phyloP scores from a whole-genome alignment of 179 eudicot genomes.

The Patellifolia procumbens region DNA sequence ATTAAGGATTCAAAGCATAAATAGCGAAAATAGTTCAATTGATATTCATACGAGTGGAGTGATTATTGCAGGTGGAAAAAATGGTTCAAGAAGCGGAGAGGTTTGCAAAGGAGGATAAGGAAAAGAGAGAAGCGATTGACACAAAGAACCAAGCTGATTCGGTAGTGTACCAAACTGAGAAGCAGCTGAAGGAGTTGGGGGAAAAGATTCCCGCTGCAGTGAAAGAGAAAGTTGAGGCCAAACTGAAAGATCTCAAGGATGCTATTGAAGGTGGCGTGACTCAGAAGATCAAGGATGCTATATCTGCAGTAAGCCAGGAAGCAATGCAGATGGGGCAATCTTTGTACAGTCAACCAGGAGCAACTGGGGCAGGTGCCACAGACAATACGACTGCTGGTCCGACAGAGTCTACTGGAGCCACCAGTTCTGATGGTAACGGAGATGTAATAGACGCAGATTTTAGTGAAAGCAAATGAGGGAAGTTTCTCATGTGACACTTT shows the following conservation, averaged over 20 bases:
- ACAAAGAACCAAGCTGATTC: slow-evolving; percentile 60
- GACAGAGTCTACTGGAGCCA: slow-evolving; percentile 31
- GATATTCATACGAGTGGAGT: not conserved
- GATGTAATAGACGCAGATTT: slow-evolving; percentile 66
- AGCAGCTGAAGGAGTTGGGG: slow-evolving; percentile 54
- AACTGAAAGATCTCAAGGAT: slow-evolving; percentile 46
- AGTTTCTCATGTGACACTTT: not conserved
- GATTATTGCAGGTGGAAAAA: slow-evolving; percentile 44
- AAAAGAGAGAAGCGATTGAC: slow-evolving; percentile 58
- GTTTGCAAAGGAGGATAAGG: slow-evolving; percentile 54
- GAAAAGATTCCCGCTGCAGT: slow-evolving; percentile 50
- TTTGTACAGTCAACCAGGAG: slow-evolving; percentile 49
- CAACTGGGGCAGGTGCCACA: slow-evolving; percentile 30
- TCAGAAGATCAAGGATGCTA: slow-evolving; percentile 53
- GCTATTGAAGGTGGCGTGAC: slow-evolving; percentile 43
- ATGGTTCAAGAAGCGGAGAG: slow-evolving; percentile 62
- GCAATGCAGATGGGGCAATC: slow-evolving; percentile 57
- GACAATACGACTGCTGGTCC: slow-evolving; percentile 21
- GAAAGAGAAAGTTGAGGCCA: slow-evolving; percentile 48
- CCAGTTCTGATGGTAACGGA: slow-evolving; percentile 38
- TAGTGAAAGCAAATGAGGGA: slow-evolving; percentile 45
- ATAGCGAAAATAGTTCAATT: not conserved
- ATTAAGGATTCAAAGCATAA: not conserved
- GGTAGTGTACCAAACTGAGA: slow-evolving; percentile 51
- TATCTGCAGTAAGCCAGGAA: slow-evolving; percentile 50